Evolutionary conservation across 208 protist genomes (phyloP).

Genomic region (Trypanosoma avium): DNA sequence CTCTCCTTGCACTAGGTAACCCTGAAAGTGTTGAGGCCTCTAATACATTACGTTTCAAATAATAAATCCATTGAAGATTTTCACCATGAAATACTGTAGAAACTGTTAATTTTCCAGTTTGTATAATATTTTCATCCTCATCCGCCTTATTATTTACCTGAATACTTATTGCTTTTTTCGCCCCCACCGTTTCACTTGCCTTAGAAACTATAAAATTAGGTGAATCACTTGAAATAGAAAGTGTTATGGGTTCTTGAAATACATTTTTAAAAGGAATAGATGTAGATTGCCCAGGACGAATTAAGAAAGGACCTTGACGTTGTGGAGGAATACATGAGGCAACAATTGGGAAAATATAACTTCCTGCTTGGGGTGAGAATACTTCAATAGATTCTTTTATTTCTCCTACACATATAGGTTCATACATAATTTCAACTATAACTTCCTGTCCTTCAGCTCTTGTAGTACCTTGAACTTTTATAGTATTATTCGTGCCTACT

Average conservation of each 20-base stretch:
- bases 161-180: conserved; percentile 85
- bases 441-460: conserved; percentile 88
- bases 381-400: conserved; percentile 81
- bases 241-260: conserved; percentile 81
- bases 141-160: conserved; percentile 71
- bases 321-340: conserved; percentile 87
- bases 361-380: conserved; percentile 78
- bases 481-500: conserved; percentile 32
- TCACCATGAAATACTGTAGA: conserved; percentile 35
- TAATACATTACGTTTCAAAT: conserved; percentile 42
- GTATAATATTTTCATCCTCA: conserved; percentile 19
- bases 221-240: conserved; percentile 83
- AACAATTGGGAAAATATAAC: conserved; percentile 91
- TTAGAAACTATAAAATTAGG: conserved; percentile 81
- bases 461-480: conserved; percentile 39
- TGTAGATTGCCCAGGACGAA: conserved; percentile 58
- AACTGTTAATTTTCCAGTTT: conserved; percentile 49
- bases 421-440: conserved; percentile 90
- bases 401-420: conserved; percentile 88
- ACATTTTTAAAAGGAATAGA: conserved; percentile 94
- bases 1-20: background rate
- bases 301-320: conserved; percentile 92
- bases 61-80: conserved; percentile 87
- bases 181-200: conserved; percentile 68
- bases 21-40: background rate